Conservation (phyloP, 805 yeast species). For the Blastobotrys americana region DNA sequence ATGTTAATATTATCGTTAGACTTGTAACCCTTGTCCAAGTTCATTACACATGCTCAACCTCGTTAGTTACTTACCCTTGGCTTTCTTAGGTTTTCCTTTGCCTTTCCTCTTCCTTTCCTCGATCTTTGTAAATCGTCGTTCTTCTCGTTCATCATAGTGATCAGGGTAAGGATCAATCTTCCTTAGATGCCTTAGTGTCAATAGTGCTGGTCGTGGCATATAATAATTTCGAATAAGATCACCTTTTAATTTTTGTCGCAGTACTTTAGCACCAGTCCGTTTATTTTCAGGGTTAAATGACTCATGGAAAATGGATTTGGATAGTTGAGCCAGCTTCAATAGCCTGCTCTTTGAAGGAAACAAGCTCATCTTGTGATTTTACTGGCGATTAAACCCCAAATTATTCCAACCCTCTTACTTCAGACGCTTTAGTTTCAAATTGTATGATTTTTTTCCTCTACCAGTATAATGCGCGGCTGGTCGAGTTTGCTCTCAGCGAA, state of each 20-base stretch:
- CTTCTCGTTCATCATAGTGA: conserved; percentile 17
- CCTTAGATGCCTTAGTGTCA: conserved; percentile 14
- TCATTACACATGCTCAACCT: no score
- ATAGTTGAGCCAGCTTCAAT: conserved; percentile 24
- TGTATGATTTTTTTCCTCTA: no score
- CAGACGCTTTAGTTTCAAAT: no score
- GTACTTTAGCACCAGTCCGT: conserved; percentile 30
- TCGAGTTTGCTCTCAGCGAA: no score
- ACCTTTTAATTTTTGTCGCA: conserved; percentile 29
- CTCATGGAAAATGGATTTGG: conserved; percentile 26
- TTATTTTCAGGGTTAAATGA: conserved; percentile 28
- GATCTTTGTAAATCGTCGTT: conserved; percentile 16
- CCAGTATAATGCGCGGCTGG: no score
- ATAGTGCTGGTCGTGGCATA: conserved; percentile 19
- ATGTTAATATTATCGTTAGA: no score
- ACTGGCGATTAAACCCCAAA: no score
- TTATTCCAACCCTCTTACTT: no score
- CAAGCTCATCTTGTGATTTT: not conserved
- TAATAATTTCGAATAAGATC: conserved; percentile 28
- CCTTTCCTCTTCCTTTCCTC: conserved; percentile 19
- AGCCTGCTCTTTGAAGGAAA: conserved; percentile 21
- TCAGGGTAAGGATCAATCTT: conserved; percentile 18
- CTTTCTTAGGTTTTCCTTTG: conserved; percentile 21
- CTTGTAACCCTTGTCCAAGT: no score
- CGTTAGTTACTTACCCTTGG: conserved; percentile 15